These are phyloP conservation scores for Globisporangium okanoganense DNA, from an alignment of 352 stramenopile genomes.

Conservation along the genomic window DNA sequence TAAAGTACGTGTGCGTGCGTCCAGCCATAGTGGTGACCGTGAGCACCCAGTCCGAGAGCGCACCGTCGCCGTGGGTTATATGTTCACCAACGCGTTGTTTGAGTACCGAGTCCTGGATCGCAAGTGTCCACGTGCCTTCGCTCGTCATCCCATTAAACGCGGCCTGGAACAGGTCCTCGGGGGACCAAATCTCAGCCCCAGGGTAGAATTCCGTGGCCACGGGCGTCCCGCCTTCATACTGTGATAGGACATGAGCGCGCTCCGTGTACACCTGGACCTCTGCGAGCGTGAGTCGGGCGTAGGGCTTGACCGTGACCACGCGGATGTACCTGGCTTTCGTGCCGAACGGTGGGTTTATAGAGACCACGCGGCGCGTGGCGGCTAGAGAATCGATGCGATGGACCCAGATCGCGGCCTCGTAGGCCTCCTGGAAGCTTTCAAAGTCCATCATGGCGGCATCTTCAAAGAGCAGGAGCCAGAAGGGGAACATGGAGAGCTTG, in stretches of 20 bases:
- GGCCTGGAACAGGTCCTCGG: constrained; percentile 56
- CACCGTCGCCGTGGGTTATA: constrained; percentile 34
- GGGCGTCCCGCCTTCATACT: constrained; percentile 52
- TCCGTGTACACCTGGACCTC: constrained; percentile 76
- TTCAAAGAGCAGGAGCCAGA: constrained; percentile 81
- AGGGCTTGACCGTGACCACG: constrained; percentile 40
- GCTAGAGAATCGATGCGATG: constrained; percentile 42
- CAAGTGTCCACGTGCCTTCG: constrained; percentile 58
- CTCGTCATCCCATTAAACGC: constrained; percentile 43
- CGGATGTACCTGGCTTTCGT: constrained; percentile 60
- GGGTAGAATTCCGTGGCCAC: constrained; percentile 45
- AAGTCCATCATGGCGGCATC: constrained; percentile 44
- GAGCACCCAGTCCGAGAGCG: constrained; percentile 71
- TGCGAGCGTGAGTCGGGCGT: constrained; percentile 49
- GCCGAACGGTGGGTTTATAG: constrained; percentile 37
- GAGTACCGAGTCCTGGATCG: constrained; percentile 35
- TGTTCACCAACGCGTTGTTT: constrained; percentile 12
- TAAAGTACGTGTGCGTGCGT: constrained; percentile 47
- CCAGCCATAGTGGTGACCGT: constrained; percentile 60
- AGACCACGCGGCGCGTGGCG: constrained; percentile 25
- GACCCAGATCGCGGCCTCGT: constrained; percentile 42
- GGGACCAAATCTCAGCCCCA: constrained; percentile 44
- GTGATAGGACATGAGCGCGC: constrained; percentile 45
- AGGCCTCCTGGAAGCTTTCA: constrained; percentile 53
- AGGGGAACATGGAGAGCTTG: constrained; percentile 61